A percentile compares a stretch with the other conserved stretches of the same genome.
These are phyloP conservation scores for Leavenworthia alabamica DNA, from an alignment of 345 rosid species.

Conservation along the genomic window DNA sequence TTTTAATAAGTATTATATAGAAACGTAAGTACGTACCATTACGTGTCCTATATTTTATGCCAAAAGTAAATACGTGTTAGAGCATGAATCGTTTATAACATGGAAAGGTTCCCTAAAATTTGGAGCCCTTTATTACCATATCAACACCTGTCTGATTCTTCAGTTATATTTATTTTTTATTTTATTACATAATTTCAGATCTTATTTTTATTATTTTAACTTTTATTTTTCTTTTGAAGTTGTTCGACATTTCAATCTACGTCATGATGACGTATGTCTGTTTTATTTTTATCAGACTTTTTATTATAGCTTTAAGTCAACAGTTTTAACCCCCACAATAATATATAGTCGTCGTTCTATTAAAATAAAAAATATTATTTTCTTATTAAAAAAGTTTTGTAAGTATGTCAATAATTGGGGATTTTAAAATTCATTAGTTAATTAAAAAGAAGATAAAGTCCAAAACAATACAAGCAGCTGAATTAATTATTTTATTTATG, in stretches of 20 bases:
- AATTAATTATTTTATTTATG: no score
- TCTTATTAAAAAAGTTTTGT: background rate
- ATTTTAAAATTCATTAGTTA: background rate
- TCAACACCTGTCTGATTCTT: constrained; percentile 25
- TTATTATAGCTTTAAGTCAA: constrained; percentile 31
- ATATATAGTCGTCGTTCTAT: constrained; percentile 11
- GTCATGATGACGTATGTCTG: constrained; percentile 19
- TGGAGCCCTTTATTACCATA: constrained; percentile 16
- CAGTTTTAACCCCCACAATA: constrained; percentile 20
- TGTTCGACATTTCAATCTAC: constrained; percentile 19
- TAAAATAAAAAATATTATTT: background rate
- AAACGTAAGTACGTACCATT: constrained; percentile 6
- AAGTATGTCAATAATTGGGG: constrained; percentile 24
- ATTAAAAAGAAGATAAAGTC: background rate
- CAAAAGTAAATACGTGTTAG: constrained; percentile 15
- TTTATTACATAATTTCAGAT: background rate
- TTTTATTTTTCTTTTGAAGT: background rate
- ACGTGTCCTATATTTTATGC: constrained; percentile 24
- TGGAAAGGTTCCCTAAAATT: constrained; percentile 31
- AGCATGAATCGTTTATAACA: constrained; percentile 21
- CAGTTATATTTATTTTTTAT: no score
- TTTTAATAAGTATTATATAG: background rate
- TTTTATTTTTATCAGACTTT: constrained; percentile 24
- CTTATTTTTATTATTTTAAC: background rate
- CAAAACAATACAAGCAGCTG: constrained; percentile 6